phyloP scores from a whole-genome alignment of 768 basidiomycete species.

The Lactarius trivialis region DNA sequence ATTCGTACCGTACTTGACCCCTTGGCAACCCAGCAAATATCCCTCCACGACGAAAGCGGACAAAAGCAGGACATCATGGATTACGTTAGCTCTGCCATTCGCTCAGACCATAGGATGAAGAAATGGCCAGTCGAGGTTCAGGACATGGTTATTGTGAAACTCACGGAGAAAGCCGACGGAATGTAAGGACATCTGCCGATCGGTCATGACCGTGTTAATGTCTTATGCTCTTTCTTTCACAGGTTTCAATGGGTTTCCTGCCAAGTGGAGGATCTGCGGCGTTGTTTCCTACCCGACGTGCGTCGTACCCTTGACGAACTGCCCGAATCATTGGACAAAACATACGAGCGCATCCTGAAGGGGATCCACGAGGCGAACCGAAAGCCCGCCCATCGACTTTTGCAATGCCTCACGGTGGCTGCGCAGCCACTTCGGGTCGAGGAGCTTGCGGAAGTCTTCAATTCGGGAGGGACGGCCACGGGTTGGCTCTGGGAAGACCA shows the following conservation, averaged over 20 bases:
- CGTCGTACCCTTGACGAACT: background rate
- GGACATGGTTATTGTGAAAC: background rate
- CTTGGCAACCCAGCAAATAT: background rate
- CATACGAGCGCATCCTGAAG: background rate
- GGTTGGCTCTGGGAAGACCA: background rate
- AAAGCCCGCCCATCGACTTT: background rate
- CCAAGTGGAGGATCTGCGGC: background rate
- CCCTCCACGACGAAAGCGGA: background rate
- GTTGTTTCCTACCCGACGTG: background rate
- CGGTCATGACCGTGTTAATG: background rate
- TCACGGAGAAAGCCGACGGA: background rate
- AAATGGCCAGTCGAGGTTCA: background rate
- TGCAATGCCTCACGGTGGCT: background rate
- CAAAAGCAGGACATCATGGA: background rate
- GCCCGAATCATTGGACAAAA: background rate
- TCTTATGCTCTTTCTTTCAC: background rate
- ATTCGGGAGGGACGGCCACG: background rate
- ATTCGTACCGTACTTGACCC: background rate
- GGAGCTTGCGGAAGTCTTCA: background rate
- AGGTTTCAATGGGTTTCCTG: background rate
- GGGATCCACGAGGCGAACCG: background rate
- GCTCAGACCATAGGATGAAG: background rate
- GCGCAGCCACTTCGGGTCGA: background rate
- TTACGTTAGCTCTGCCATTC: background rate
- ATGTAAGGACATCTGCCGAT: background rate